Conservation (phyloP, 169 alveolate species). For the Amoebophrya sp. region DNA sequence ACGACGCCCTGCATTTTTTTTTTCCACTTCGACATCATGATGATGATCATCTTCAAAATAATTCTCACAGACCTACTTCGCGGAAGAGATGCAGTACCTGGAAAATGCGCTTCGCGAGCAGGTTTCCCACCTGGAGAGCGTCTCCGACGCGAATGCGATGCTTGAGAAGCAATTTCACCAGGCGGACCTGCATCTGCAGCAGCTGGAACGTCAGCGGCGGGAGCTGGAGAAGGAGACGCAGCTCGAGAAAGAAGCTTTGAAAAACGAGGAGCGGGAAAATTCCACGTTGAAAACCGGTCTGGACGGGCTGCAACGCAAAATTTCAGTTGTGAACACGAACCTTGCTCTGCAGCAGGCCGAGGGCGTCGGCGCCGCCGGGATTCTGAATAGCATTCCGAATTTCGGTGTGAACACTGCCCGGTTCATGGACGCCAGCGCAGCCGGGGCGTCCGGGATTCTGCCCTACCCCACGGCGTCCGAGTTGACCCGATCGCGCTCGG, state of each 20-base stretch:
- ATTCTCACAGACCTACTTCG: background rate
- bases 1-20: too few species aligned
- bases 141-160: background rate
- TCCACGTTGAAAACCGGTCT: background rate
- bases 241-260: background rate
- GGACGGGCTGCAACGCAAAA: background rate
- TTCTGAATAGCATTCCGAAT: background rate
- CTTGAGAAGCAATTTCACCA: constrained; percentile 17
- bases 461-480: too few species aligned
- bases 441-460: too few species aligned
- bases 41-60: too few species aligned
- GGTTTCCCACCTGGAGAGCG: background rate
- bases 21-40: too few species aligned
- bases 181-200: constrained; percentile 1
- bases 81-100: background rate
- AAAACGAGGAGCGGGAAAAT: background rate
- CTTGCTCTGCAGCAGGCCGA: constrained; percentile 1
- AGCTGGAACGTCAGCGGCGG: background rate
- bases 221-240: background rate
- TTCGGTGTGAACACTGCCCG: too few species aligned
- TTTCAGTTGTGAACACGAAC: background rate
- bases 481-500: background rate
- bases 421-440: too few species aligned
- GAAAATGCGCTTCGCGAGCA: background rate
- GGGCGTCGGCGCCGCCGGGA: background rate